A percentile compares a stretch with the other conserved stretches of the same genome.
phyloP scores from a whole-genome alignment of 2,329 filamentous ascomycete genomes.

The Arthrobotrys musiformis region DNA sequence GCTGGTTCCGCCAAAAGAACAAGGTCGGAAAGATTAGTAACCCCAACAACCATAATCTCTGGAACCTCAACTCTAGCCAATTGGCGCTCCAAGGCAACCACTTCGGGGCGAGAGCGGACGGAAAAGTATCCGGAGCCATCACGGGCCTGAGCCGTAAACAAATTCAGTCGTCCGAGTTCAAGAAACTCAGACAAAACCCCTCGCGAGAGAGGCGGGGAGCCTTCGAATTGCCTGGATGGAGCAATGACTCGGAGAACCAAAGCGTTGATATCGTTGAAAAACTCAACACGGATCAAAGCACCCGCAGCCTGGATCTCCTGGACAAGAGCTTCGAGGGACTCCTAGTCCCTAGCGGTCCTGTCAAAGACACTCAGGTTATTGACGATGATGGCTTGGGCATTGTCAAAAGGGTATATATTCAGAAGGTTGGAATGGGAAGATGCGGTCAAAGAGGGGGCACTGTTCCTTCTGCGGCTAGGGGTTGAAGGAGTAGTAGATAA shows the following conservation, averaged over 20 bases:
- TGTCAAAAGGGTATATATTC: background rate
- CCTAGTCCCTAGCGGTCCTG: constrained; percentile 1
- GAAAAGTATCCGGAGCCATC: background rate
- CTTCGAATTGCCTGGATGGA: background rate
- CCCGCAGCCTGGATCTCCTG: background rate
- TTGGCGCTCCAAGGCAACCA: background rate
- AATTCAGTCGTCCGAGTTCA: background rate
- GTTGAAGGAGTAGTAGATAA: background rate
- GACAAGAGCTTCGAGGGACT: background rate
- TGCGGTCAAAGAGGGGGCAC: background rate
- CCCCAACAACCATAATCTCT: background rate
- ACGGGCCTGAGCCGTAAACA: background rate
- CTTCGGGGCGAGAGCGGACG: background rate
- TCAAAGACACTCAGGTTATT: constrained; percentile 10
- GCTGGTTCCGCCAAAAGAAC: background rate
- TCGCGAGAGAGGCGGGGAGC: background rate
- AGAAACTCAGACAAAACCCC: background rate
- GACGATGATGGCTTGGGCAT: background rate
- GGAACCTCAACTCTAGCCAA: background rate
- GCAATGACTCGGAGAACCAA: background rate
- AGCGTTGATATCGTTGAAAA: background rate
- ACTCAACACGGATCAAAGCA: background rate
- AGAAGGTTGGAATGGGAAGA: background rate
- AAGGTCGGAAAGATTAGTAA: background rate
- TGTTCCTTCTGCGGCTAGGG: background rate